A percentile compares a stretch with the other conserved stretches of the same genome.
Conservation (phyloP, 768 basidiomycete genomes). For the Amanita pallidorosea region DNA sequence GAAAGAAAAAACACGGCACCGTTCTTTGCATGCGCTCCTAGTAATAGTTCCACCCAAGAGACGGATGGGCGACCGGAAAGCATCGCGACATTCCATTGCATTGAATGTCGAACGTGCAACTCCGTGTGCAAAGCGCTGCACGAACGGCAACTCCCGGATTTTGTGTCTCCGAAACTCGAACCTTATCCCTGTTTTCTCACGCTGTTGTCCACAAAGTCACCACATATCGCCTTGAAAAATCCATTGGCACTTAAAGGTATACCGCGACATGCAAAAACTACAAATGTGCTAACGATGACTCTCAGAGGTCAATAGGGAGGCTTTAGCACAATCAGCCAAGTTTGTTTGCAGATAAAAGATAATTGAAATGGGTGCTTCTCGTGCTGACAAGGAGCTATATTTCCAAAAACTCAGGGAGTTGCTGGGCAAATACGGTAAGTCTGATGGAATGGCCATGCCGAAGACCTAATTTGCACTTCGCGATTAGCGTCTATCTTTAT, state of each 20-base stretch:
- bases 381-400: slow-evolving; percentile 85
- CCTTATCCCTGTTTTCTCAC: slow-evolving; percentile 23
- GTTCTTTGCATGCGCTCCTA: slow-evolving; percentile 11
- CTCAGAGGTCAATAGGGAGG: slow-evolving; percentile 92
- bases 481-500: slow-evolving; percentile 90
- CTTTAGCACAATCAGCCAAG: slow-evolving; percentile 32
- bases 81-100: slow-evolving; percentile 84
- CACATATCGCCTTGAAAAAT: slow-evolving; percentile 79
- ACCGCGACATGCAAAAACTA: slow-evolving; percentile 10
- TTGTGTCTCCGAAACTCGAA: slow-evolving; percentile 13
- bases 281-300: background rate
- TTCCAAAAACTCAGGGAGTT: slow-evolving; percentile 92
- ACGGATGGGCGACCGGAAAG: slow-evolving; percentile 42
- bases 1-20: slow-evolving; percentile 10
- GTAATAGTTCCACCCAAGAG: slow-evolving; percentile 23
- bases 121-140: slow-evolving; percentile 1
- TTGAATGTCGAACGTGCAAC: slow-evolving; percentile 14
- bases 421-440: slow-evolving; percentile 79
- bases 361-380: slow-evolving; percentile 79
- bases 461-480: slow-evolving; percentile 7
- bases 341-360: slow-evolving; percentile 17
- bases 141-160: background rate
- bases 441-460: background rate
- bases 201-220: slow-evolving; percentile 24
- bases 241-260: slow-evolving; percentile 78